Evolutionary conservation across 306 rosid species (phyloP).

Genomic region (Begonia masoniana): DNA sequence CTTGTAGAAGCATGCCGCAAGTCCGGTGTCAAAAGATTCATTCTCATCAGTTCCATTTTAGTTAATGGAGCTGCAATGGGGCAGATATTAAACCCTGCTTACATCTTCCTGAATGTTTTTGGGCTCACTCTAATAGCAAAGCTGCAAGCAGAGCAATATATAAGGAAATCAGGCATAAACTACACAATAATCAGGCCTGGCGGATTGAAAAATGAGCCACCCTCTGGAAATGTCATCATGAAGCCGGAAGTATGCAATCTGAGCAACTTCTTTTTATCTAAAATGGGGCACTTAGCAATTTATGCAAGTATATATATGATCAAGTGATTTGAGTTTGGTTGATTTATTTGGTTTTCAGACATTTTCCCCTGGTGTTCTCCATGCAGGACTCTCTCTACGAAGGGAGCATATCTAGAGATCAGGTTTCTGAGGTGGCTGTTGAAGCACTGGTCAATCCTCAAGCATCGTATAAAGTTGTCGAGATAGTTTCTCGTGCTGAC

Average conservation of each 20-base stretch:
- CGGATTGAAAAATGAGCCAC: conserved; percentile 85
- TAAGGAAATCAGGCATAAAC: conserved; percentile 80
- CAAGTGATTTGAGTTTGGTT: too few relatives aligned
- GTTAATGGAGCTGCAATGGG: conserved; percentile 98
- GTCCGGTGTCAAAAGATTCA: conserved; percentile 59
- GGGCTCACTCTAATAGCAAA: conserved; percentile 91
- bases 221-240: conserved; percentile 76
- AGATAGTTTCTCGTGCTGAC: conserved; percentile 61
- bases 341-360: too few relatives aligned
- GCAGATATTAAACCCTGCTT: conserved; percentile 81
- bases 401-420: conserved; percentile 85
- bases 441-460: conserved; percentile 73
- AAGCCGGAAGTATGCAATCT: conserved; percentile 57
- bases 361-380: not conserved
- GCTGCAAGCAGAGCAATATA: conserved; percentile 71
- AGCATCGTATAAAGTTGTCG: conserved; percentile 85
- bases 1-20: conserved; percentile 89
- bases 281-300: not conserved
- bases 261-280: not conserved
- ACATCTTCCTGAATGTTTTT: conserved; percentile 76
- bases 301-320: too few relatives aligned
- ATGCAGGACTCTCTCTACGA: conserved; percentile 67
- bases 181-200: conserved; percentile 96
- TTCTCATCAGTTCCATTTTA: conserved; percentile 86
- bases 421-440: conserved; percentile 85